Evolutionary conservation across 2,329 filamentous ascomycete genomes (phyloP).

Genomic region (Dactylellina leptospora): DNA sequence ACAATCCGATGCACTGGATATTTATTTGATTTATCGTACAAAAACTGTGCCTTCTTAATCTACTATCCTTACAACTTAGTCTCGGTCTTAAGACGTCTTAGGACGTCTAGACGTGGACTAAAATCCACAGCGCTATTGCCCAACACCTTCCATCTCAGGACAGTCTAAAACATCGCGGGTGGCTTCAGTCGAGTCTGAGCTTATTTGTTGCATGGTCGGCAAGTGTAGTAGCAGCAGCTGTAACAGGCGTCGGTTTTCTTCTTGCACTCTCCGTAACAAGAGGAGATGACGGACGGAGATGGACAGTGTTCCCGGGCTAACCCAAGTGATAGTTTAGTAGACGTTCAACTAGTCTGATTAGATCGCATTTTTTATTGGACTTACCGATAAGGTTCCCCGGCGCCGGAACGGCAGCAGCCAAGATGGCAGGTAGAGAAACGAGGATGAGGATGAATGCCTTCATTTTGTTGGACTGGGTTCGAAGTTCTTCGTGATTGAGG

Average conservation of each 20-base stretch:
- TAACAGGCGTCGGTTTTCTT: conserved; percentile 25
- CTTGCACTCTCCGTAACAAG: conserved; percentile 35
- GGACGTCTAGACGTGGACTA: too few relatives aligned
- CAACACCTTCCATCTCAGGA: too few relatives aligned
- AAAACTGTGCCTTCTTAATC: background rate
- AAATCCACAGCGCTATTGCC: too few relatives aligned
- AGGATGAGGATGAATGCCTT: conserved; percentile 33
- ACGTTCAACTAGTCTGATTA: background rate
- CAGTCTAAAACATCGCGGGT: too few relatives aligned
- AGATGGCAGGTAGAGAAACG: conserved; percentile 14
- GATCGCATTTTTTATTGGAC: too few relatives aligned
- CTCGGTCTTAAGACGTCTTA: too few relatives aligned
- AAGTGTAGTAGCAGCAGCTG: conserved; percentile 31
- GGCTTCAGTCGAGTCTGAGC: background rate
- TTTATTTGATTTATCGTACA: background rate
- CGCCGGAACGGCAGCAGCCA: conserved; percentile 28
- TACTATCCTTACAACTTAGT: too few relatives aligned
- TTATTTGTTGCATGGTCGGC: conserved; percentile 30
- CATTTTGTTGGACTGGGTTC: conserved; percentile 22
- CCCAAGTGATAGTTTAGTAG: conserved; percentile 5
- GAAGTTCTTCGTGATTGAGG: too few relatives aligned
- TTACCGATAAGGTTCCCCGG: too few relatives aligned
- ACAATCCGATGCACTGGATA: background rate
- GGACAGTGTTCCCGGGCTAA: too few relatives aligned
- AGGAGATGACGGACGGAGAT: conserved; percentile 22